phyloP scores from a whole-genome alignment of 441 rosid species.

The Adansonia grandidieri region DNA sequence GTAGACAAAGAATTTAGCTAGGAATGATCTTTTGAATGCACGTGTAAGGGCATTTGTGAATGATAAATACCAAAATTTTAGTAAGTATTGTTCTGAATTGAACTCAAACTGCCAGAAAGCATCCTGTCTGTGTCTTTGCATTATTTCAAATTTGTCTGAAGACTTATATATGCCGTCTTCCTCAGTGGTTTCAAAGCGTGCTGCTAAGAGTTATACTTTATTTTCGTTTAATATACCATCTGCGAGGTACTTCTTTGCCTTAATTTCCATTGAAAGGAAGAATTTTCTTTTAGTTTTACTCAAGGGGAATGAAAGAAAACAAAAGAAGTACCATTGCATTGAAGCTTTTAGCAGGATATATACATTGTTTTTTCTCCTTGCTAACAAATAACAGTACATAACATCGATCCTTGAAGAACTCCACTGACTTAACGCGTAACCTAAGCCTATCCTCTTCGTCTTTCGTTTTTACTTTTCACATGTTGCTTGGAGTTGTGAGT shows the following conservation, averaged over 20 bases:
- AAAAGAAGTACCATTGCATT: no score
- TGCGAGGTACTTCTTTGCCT: not conserved
- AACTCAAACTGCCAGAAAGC: constrained; percentile 27
- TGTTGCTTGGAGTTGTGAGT: not conserved
- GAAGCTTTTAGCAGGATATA: not conserved
- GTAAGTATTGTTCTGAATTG: constrained; percentile 14
- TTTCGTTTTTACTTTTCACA: not conserved
- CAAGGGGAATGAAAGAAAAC: no score
- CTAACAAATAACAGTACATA: not conserved
- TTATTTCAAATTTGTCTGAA: not conserved
- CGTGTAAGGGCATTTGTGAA: constrained; percentile 29
- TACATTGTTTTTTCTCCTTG: not conserved
- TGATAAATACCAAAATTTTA: not conserved
- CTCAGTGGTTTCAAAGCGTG: not conserved
- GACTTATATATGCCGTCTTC: not conserved
- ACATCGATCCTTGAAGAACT: not conserved
- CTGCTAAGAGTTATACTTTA: not conserved
- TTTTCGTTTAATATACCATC: not conserved
- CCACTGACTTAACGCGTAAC: not conserved
- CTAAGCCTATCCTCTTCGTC: not conserved
- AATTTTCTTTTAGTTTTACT: no score
- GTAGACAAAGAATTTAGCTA: constrained; percentile 35
- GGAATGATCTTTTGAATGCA: constrained; percentile 36
- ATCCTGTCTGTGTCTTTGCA: not conserved
- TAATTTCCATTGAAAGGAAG: no score